Evolutionary conservation across 202 grass and related monocot genomes (phyloP), one percentile per base, ranked within the genome.

Genomic region (Cymbopogon flexuosus): DNA sequence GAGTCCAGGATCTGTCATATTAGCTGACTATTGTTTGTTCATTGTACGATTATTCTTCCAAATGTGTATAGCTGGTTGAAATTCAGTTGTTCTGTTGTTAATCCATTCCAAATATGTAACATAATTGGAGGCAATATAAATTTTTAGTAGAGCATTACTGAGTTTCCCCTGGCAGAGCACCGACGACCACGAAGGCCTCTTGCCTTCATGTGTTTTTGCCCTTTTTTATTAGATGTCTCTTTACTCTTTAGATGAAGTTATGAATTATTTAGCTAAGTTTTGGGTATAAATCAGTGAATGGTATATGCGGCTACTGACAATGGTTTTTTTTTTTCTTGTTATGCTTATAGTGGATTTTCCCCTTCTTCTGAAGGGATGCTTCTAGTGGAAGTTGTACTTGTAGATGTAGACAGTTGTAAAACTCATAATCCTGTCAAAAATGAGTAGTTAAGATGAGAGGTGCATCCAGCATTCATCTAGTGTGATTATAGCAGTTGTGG

Each of bases 31-130:
- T 21, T 75, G 22, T 76, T 76, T 81, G 39, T 84, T 66, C 37
- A 73, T 84, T 68, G 81, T 63, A 79, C 86, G 62, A 79, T 34
- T 80, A 43, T 72, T 42, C 22, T 63, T 79, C 41, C 33, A 80
- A 70, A 69, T 88, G 60, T 88, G 85, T 87, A 87, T 83, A 87
- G 79, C 58, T 27, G 1, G 43, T 57, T 3, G 15, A 72, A 72
- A 45, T 71, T 83, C n/a, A 71, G 13, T 72, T 65, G 65, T 34
- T 72, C 24, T 83, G 21, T 65, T 82, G 43, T 72, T 65, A 71
- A 65, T 81, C 57, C 5, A 22, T 82, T 66, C 49, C 70, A 5
- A 40, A 70, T 39, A 72, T 82, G 85, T 82, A 70, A 82, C 61
- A 77, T 22, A 58, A 58, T 65, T 71, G 54, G 58, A 56, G 27